phyloP scores from a whole-genome alignment of 345 rosid species.

The Populus nigra region DNA sequence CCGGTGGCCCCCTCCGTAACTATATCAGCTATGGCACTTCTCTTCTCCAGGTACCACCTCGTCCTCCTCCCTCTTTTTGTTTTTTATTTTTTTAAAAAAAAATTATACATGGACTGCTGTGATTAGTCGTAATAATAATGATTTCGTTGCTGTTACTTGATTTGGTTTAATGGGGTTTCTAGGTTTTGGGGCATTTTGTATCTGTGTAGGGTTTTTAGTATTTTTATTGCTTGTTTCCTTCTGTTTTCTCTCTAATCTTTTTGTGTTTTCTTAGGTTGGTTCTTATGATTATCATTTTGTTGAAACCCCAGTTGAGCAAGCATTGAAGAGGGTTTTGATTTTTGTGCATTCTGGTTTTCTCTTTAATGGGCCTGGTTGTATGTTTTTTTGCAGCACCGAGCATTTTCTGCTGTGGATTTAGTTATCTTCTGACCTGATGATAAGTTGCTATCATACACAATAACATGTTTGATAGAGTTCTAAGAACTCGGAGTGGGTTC shows the following conservation, averaged over 20 bases:
- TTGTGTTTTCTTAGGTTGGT: not conserved
- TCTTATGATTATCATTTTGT: not conserved
- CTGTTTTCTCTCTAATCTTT: not conserved
- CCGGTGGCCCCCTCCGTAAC: slow-evolving; percentile 76
- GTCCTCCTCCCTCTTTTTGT: not conserved
- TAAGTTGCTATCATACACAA: no score
- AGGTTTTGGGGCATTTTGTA: not conserved
- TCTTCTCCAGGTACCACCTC: slow-evolving; percentile 61
- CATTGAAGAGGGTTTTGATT: no score
- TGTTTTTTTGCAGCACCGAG: no score
- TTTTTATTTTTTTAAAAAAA: not conserved
- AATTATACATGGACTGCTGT: not conserved
- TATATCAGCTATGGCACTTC: slow-evolving; percentile 81
- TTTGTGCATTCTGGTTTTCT: no score
- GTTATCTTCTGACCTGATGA: no score
- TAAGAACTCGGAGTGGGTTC: no score
- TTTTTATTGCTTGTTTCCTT: not conserved
- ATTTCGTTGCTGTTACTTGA: not conserved
- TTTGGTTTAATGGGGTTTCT: not conserved
- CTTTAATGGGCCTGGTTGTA: no score
- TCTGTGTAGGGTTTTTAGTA: not conserved
- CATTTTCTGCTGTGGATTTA: no score
- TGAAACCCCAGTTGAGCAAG: no score
- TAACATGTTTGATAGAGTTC: no score
- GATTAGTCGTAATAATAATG: not conserved